Base-by-base conservation (phyloP, 2,329 filamentous ascomycete genomes). In the Talaromyces sp. region DNA sequence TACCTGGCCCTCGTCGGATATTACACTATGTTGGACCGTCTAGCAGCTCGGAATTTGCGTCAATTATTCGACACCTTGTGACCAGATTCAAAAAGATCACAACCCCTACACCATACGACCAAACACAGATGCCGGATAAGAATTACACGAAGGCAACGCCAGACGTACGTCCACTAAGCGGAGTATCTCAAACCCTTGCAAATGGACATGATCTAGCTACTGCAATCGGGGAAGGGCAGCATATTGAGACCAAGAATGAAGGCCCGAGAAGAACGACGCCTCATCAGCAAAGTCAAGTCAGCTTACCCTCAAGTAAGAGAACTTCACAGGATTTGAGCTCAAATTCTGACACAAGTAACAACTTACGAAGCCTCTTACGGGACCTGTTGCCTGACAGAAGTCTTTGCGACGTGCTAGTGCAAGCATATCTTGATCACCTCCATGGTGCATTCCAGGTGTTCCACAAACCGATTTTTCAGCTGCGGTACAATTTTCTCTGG, bases 381-480 rank as follows among this genome's bases (percentile, higher is more conserved):
- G 39, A 61, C 41, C 41, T 65, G 11, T 50, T 66, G 10, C 64
- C 64, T 8, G 14, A 59, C 7, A 57, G 22, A 52, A 60, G 19
- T 22, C 22, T 59, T 0, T 65, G 77, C 1, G 75, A 79, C 13
- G 57, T 66, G 1, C 67, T 79, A n/a, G 68, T 78, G 2, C 69
- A 72, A 11, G 73, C 74, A 0, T 79, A 76, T 61, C 78, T 79
- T 33, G 73, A 75, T 45, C 70, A 73, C 3, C 72, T 77, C 0
- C 77, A 79, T 59, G 69, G 74, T 7, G 73, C 78, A 63, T 78
- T 77, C 59, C 75, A 74, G 10, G 70, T 78, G 0, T 78, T 78
- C 39, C 75, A 78, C 16, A 70, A 75, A 5, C 71, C 72, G 1
- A 72, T 71, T 0, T 78, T 78, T 63, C 71, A 76, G 73, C 76